These are phyloP conservation scores for Tylopilus balloui DNA, from an alignment of 768 basidiomycete genomes.

Conservation along the genomic window DNA sequence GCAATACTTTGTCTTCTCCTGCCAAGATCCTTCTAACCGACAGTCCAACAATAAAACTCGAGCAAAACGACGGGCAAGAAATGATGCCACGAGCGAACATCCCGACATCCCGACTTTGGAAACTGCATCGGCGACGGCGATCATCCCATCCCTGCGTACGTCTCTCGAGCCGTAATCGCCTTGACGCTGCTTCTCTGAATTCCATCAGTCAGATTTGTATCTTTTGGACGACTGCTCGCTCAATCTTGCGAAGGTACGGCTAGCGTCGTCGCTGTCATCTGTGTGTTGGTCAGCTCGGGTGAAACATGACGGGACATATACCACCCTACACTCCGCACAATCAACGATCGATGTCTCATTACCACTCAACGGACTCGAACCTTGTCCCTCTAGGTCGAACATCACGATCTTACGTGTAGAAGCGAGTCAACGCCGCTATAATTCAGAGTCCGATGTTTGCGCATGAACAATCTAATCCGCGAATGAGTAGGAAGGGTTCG, in stretches of 20 bases:
- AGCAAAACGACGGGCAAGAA: conserved; percentile 1
- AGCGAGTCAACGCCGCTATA: conserved; percentile 8
- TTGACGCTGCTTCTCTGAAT: not conserved
- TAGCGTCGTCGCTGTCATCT: not conserved
- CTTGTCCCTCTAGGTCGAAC: conserved; percentile 9
- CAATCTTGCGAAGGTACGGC: not conserved
- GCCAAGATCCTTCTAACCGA: not conserved
- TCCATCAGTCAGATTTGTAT: not conserved
- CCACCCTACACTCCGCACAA: conserved; percentile 12
- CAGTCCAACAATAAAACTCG: not conserved
- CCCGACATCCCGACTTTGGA: conserved; percentile 2
- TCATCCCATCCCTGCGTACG: conserved; percentile 7
- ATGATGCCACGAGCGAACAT: not conserved
- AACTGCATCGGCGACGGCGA: not conserved
- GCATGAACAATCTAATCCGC: not conserved
- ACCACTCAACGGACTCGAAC: conserved; percentile 12
- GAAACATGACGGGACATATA: not conserved
- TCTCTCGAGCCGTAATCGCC: not conserved
- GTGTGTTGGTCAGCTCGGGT: not conserved
- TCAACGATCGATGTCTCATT: conserved; percentile 11
- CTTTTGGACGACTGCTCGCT: not conserved
- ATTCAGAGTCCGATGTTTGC: conserved; percentile 8
- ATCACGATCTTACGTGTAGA: conserved; percentile 14
- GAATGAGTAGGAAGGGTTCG: conserved; percentile 7
- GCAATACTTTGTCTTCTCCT: not conserved